Percentiles rank a stretch among this genome's conserved stretches.
These are phyloP conservation scores for Leptosphaerulina australis DNA, from an alignment of 2,329 filamentous ascomycete genomes.

Conservation along the genomic window DNA sequence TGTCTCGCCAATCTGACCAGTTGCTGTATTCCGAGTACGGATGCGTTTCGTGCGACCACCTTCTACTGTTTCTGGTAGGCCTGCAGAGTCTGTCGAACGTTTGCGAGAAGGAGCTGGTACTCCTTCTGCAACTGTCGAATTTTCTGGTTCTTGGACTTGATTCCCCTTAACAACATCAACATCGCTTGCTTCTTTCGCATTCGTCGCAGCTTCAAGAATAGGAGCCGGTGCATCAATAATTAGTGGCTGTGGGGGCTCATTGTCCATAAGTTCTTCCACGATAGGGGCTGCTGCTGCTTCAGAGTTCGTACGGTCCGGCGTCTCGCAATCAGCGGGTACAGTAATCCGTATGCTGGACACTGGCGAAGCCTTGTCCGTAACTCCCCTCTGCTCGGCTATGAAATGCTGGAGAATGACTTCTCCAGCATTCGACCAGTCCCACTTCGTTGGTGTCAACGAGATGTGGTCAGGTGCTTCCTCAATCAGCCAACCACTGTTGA, in stretches of 20 bases:
- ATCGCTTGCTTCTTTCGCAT: not conserved
- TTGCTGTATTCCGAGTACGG: constrained; percentile 63
- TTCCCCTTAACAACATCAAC: constrained; percentile 17
- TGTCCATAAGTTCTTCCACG: constrained; percentile 2
- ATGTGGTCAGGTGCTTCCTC: constrained; percentile 46
- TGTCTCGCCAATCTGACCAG: constrained; percentile 55
- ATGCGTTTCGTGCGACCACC: constrained; percentile 66
- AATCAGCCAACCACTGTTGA: constrained; percentile 20
- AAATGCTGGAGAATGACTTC: constrained; percentile 55
- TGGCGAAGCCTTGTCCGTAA: constrained; percentile 34
- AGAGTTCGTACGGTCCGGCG: constrained; percentile 20
- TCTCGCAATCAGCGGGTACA: constrained; percentile 44
- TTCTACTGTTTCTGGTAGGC: constrained; percentile 63
- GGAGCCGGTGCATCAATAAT: constrained; percentile 2
- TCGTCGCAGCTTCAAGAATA: not conserved
- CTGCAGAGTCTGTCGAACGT: constrained; percentile 65
- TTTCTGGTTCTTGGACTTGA: constrained; percentile 25
- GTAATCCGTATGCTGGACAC: constrained; percentile 52
- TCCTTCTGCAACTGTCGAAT: constrained; percentile 34
- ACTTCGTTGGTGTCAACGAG: constrained; percentile 42
- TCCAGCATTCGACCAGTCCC: constrained; percentile 58
- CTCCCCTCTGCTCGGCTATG: constrained; percentile 49
- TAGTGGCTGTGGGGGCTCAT: constrained; percentile 7
- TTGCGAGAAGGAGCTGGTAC: constrained; percentile 59
- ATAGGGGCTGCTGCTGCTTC: constrained; percentile 3